These are phyloP conservation scores for Populus deltoides DNA, from an alignment of 345 rosid species.

Conservation along the genomic window DNA sequence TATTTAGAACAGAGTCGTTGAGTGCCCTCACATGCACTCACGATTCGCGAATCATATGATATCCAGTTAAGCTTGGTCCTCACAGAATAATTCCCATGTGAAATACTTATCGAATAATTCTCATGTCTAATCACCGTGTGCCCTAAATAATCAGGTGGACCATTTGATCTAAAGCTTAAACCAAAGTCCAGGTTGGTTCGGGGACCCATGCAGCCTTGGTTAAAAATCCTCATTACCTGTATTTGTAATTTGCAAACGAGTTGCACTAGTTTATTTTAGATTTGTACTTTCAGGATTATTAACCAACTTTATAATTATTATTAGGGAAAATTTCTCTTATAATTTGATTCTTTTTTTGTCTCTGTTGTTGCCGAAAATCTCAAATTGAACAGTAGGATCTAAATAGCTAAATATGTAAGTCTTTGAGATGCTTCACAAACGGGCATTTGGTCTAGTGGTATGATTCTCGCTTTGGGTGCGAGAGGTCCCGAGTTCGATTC, in stretches of 20 bases:
- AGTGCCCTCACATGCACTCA: constrained; percentile 9
- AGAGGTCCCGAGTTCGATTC: constrained; percentile 74
- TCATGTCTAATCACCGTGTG: constrained; percentile 2
- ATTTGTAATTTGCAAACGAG: neutral
- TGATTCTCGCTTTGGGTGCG: constrained; percentile 85
- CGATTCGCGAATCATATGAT: constrained; percentile 9
- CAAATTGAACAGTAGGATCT: no score
- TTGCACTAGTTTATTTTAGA: no score
- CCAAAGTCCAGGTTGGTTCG: neutral
- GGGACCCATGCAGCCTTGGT: neutral
- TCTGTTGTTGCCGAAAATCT: no score
- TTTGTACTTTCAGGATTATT: no score
- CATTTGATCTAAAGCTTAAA: neutral
- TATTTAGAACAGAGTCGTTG: neutral
- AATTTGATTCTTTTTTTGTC: no score
- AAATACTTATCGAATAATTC: neutral
- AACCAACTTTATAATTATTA: no score
- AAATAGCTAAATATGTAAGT: fast-evolving
- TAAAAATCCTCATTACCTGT: neutral
- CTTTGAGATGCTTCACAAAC: no score
- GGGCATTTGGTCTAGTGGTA: constrained; percentile 83
- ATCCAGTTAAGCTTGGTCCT: neutral
- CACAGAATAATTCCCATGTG: neutral
- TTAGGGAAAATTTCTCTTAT: no score
- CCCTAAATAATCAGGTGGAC: neutral